Evolutionary conservation across 1,139 yeast species (phyloP).

Genomic region (Yamadazyma oceani): DNA sequence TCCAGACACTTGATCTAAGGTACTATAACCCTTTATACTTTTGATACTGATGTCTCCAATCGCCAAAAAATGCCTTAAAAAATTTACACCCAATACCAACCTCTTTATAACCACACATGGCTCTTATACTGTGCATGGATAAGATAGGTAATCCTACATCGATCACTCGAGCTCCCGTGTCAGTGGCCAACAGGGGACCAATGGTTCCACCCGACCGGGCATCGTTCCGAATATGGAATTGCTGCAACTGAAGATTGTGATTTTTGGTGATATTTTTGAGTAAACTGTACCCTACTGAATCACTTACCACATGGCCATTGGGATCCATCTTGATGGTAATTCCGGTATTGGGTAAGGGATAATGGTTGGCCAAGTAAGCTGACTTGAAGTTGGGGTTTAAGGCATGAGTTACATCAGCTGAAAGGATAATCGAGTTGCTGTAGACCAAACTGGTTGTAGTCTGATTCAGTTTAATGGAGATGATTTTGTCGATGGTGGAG

Average conservation of each 20-base stretch:
- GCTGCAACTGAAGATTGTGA: constrained; percentile 64
- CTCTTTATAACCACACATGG: constrained; percentile 70
- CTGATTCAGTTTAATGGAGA: constrained; percentile 16
- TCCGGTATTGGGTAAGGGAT: constrained; percentile 78
- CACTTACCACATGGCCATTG: constrained; percentile 81
- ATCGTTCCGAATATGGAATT: constrained; percentile 70
- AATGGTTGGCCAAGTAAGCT: constrained; percentile 70
- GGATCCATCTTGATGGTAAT: constrained; percentile 70
- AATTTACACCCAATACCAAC: constrained; percentile 66
- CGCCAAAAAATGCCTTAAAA: constrained; percentile 59
- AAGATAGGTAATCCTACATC: constrained; percentile 79
- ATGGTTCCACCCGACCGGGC: constrained; percentile 78
- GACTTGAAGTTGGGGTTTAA: constrained; percentile 61
- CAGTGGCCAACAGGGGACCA: constrained; percentile 66
- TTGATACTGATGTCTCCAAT: constrained; percentile 45
- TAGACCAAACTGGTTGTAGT: constrained; percentile 52
- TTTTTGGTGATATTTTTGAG: constrained; percentile 60
- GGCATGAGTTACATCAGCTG: constrained; percentile 69
- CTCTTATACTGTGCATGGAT: constrained; percentile 81
- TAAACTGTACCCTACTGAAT: constrained; percentile 65
- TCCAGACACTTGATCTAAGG: too few relatives aligned
- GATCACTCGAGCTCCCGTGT: constrained; percentile 72
- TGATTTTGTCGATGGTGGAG: constrained; percentile 22
- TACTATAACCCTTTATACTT: constrained; percentile 9
- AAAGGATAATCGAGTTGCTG: constrained; percentile 43